Evolutionary conservation across 768 basidiomycete species (phyloP), one percentile per base, ranked within the genome.

Genomic region (Lenzites betulinus): DNA sequence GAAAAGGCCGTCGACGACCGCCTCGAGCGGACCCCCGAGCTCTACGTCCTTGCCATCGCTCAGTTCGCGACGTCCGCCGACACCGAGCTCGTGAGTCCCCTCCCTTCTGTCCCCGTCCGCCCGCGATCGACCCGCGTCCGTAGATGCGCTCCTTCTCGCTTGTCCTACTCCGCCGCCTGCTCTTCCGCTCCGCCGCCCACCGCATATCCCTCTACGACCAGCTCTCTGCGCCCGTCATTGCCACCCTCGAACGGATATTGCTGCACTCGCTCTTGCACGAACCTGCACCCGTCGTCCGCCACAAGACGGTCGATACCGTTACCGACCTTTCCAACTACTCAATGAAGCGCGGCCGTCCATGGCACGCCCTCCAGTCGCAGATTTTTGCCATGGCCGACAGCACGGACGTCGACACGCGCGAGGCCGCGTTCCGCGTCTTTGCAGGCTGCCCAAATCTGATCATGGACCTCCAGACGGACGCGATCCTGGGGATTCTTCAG

Each of bases 131-230:
- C n/a, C 54, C 30, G 3, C 44, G 15, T 15, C 36, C 22, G n/a
- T 61, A 92, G 90, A 93, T 93, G 91, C 86, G 90, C 28, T 89
- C 89, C 0, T 92, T 93, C 73, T 90, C 91, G 1, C 78, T 92
- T 28, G 90, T 93, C 11, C 83, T 93, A 30, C 81, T 92, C 28
- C 85, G 92, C 9, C 84, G 92, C 6, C 80, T 93, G 3, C 82
- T 92, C 30, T 93, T 93, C 72, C 83, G 90, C 71, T 35, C 73
- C 65, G 48, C 75, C 67, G 18, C 66, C 55, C 47, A 78, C 73
- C 65, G 69, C 68, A 8, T 73, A 76, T 16, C 87, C 1, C 79
- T 92, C 11, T 93, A 92, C 67, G 92, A 93, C 74, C 87, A 87
- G 51, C 82, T 93, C 39, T 85, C 89, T 1, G 72, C 84, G 1